phyloP scores from a whole-genome alignment of 116 monocot species.

The Iris pallida region DNA sequence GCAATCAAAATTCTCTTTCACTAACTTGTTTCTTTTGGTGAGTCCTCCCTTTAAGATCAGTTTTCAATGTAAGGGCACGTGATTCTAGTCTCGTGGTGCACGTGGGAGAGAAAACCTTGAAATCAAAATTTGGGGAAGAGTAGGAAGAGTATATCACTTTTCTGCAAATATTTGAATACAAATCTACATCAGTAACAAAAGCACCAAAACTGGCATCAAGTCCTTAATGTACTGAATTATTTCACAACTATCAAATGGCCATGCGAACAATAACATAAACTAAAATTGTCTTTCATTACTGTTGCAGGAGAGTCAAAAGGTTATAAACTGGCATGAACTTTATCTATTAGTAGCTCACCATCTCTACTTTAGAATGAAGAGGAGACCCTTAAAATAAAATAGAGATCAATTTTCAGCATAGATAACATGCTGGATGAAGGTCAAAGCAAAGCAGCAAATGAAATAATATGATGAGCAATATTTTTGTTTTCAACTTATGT shows the following conservation, averaged over 20 bases:
- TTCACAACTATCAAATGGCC: not conserved
- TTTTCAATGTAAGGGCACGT: conserved; percentile 72
- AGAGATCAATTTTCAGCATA: no score
- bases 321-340: not conserved
- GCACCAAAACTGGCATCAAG: not conserved
- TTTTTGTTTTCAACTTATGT: no score
- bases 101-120: conserved; percentile 76
- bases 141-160: conserved; percentile 59
- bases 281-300: not conserved
- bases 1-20: conserved; percentile 99
- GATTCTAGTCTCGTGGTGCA: conserved; percentile 94
- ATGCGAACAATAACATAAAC: not conserved
- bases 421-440: no score
- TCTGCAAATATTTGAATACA: conserved; percentile 55
- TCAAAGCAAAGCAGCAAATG: no score
- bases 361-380: no score
- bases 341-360: not conserved
- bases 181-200: conserved; percentile 4
- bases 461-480: no score
- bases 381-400: no score
- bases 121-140: conserved; percentile 83
- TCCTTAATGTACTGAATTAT: not conserved
- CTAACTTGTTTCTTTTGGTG: conserved; percentile 91
- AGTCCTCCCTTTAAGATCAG: conserved; percentile 89
- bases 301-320: not conserved